Evolutionary conservation across 1,284 basidiomycete genomes (phyloP).

Genomic region (Pyrrhoderma lamaoense): DNA sequence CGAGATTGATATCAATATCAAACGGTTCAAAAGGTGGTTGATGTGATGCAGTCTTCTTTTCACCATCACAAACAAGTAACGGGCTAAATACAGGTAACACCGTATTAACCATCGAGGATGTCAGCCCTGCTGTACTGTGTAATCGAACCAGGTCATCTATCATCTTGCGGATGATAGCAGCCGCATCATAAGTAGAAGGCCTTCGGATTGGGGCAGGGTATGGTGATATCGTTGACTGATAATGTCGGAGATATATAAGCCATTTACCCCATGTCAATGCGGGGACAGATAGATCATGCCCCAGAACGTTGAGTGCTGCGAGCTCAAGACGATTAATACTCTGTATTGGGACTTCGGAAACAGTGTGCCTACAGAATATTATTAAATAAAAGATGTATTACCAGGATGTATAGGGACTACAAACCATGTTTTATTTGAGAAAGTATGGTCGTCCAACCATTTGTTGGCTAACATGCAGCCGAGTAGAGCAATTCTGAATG

Average conservation of each 20-base stretch:
- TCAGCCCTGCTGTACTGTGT: conserved; percentile 24
- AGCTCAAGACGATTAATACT: conserved; percentile 64
- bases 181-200: conserved; percentile 55
- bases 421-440: conserved; percentile 88
- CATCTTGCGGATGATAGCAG: conserved; percentile 56
- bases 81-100: conserved; percentile 64
- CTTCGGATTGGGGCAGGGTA: conserved; percentile 72
- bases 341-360: conserved; percentile 64
- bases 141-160: conserved; percentile 60
- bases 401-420: conserved; percentile 24
- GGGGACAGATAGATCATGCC: conserved; percentile 60
- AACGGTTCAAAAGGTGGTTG: conserved; percentile 38
- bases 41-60: conserved; percentile 38
- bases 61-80: conserved; percentile 51
- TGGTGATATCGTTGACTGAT: conserved; percentile 52
- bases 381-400: conserved; percentile 11
- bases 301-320: conserved; percentile 59
- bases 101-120: conserved; percentile 22
- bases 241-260: conserved; percentile 53
- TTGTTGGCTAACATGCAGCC: conserved; percentile 87
- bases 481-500: conserved; percentile 70
- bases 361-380: conserved; percentile 53
- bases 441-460: conserved; percentile 89
- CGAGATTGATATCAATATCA: conserved; percentile 68
- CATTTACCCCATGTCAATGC: conserved; percentile 58